phyloP scores from a whole-genome alignment of 1,139 yeast species.

The Hemisphaericaspora subhashii region DNA sequence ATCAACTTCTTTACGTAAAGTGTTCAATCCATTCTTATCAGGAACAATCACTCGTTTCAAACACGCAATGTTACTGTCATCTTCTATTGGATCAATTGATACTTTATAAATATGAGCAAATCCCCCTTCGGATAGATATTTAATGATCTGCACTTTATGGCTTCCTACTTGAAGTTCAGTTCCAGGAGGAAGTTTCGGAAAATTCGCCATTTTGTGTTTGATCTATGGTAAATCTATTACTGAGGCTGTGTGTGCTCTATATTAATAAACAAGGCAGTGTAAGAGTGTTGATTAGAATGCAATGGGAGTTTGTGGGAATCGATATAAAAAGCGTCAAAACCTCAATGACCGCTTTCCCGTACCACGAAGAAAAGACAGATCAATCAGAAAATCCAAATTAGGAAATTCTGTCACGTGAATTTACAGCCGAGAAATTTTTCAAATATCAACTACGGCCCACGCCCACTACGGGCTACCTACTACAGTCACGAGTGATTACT shows the following conservation, averaged over 20 bases:
- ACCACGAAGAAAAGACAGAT: not conserved
- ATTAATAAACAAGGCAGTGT: not conserved
- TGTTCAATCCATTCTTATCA: conserved; percentile 64
- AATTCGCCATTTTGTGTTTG: conserved; percentile 22
- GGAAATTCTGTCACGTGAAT: conserved; percentile 1
- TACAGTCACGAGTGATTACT: too few relatives aligned
- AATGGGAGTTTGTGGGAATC: too few relatives aligned
- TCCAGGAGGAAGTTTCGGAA: conserved; percentile 42
- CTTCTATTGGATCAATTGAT: conserved; percentile 41
- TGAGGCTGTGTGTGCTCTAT: not conserved
- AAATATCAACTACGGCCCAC: too few relatives aligned
- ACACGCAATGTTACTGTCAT: conserved; percentile 52
- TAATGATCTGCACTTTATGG: conserved; percentile 36
- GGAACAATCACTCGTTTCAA: conserved; percentile 74
- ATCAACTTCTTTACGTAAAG: conserved; percentile 72
- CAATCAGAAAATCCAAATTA: not conserved
- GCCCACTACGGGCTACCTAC: too few relatives aligned
- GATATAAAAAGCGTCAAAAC: too few relatives aligned
- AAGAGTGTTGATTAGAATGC: too few relatives aligned
- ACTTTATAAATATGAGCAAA: conserved; percentile 62
- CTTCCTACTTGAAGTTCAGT: conserved; percentile 43
- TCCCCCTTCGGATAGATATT: conserved; percentile 49
- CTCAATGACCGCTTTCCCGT: too few relatives aligned
- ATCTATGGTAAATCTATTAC: not conserved
- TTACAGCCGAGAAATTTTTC: not conserved